phyloP scores from a whole-genome alignment of 1,139 yeast species.

The Debaryomyces sp. region DNA sequence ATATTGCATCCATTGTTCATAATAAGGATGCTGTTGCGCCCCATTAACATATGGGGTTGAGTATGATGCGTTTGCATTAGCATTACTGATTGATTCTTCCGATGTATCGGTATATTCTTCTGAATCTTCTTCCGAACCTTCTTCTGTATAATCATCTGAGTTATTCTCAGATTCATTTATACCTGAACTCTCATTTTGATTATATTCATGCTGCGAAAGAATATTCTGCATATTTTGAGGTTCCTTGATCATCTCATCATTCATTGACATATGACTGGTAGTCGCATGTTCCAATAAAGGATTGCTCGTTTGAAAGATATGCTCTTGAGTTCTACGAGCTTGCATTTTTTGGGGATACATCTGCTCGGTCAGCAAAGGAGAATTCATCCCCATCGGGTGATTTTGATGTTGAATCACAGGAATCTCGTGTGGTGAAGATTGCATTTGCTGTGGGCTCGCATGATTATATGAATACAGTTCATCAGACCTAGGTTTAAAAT shows the following conservation, averaged over 20 bases:
- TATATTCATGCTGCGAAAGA: background rate
- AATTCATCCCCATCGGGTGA: background rate
- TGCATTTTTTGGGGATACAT: background rate
- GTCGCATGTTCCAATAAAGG: background rate
- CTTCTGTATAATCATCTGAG: constrained; percentile 1
- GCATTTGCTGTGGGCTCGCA: background rate
- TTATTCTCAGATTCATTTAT: constrained; percentile 9
- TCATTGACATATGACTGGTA: background rate
- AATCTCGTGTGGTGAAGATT: background rate
- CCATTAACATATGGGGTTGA: constrained; percentile 11
- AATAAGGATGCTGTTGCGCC: constrained; percentile 22
- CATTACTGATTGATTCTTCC: constrained; percentile 22
- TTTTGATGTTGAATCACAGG: background rate
- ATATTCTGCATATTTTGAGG: background rate
- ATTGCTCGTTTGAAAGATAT: background rate
- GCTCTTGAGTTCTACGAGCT: background rate
- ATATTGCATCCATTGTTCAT: constrained; percentile 34
- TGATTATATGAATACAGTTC: background rate
- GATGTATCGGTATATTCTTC: constrained; percentile 9
- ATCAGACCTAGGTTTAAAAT: background rate
- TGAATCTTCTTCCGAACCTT: constrained; percentile 12
- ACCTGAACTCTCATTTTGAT: background rate
- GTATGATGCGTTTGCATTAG: constrained; percentile 13
- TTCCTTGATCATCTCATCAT: background rate
- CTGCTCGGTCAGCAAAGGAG: background rate